Conservation (phyloP, 768 basidiomycete genomes). For the Suillus bovinus region DNA sequence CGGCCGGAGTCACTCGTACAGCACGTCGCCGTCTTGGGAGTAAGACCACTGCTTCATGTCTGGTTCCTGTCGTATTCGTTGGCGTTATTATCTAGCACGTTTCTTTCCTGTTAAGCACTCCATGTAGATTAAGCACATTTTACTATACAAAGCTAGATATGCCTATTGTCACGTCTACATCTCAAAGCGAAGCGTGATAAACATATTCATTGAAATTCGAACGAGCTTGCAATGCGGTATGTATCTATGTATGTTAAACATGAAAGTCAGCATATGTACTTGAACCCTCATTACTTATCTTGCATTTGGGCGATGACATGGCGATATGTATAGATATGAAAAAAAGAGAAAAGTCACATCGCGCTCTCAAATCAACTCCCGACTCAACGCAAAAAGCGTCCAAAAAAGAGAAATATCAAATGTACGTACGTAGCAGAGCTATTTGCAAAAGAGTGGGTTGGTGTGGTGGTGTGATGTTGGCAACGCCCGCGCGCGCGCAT, state of each 20-base stretch:
- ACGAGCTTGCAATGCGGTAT: neutral
- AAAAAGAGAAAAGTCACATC: neutral
- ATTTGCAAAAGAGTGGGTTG: slow-evolving; percentile 14
- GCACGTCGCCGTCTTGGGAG: slow-evolving; percentile 55
- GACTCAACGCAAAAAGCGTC: slow-evolving; percentile 9
- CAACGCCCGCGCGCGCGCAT: slow-evolving; percentile 21
- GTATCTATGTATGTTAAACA: slow-evolving; percentile 9
- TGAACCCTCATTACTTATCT: no score
- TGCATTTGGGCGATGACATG: neutral
- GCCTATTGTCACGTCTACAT: slow-evolving; percentile 2
- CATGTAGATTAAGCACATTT: slow-evolving; percentile 37
- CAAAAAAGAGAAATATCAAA: slow-evolving; percentile 14
- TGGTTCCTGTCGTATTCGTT: slow-evolving; percentile 10
- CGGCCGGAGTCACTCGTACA: slow-evolving; percentile 45
- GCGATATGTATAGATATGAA: neutral
- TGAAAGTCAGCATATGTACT: slow-evolving; percentile 9
- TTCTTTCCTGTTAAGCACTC: slow-evolving; percentile 28
- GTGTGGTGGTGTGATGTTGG: slow-evolving; percentile 9
- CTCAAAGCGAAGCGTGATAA: neutral
- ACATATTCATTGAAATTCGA: slow-evolving; percentile 2
- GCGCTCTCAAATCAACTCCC: neutral
- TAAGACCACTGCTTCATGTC: slow-evolving; percentile 23
- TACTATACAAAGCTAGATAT: slow-evolving; percentile 25
- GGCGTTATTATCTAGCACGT: slow-evolving; percentile 22
- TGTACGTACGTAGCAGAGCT: slow-evolving; percentile 12